Conservation (phyloP, 1,139 yeast genomes). For the Wickerhamomyces sp. region DNA sequence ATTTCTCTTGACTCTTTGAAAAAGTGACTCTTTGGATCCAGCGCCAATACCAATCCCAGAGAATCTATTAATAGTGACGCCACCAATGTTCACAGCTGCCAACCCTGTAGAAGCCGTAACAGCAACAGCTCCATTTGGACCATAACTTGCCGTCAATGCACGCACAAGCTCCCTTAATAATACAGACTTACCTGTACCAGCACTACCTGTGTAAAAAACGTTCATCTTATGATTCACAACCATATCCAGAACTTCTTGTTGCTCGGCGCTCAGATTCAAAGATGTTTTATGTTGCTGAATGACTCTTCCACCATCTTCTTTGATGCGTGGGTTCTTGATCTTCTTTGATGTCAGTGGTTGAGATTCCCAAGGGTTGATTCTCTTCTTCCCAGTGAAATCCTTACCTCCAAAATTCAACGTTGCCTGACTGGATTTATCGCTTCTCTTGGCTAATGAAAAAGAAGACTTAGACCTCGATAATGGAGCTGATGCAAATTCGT, state of each 20-base stretch:
- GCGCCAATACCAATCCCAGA: conserved; percentile 74
- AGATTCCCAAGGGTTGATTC: conserved; percentile 16
- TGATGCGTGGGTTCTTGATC: conserved; percentile 18
- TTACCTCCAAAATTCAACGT: conserved; percentile 10
- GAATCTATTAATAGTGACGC: conserved; percentile 73
- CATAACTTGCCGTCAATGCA: conserved; percentile 35
- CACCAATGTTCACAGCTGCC: conserved; percentile 87
- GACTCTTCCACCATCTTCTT: conserved; percentile 2
- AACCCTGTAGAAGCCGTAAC: conserved; percentile 90
- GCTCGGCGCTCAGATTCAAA: conserved; percentile 35
- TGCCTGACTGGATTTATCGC: conserved; percentile 2
- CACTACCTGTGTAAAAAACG: conserved; percentile 73
- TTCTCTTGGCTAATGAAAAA: not conserved
- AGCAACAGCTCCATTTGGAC: conserved; percentile 48
- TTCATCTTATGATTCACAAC: conserved; percentile 46
- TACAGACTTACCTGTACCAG: conserved; percentile 85
- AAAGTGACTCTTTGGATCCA: conserved; percentile 39
- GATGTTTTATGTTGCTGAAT: not conserved
- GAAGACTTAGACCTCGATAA: not conserved
- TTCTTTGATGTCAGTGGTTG: conserved; percentile 5
- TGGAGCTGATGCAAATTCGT: not conserved
- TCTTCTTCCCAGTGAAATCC: conserved; percentile 5
- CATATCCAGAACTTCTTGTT: conserved; percentile 43
- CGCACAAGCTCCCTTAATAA: conserved; percentile 57
- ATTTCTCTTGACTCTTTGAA: conserved; percentile 42